Evolutionary conservation across 2,329 filamentous ascomycete species (phyloP).

Genomic region (Sclerotinia minor): DNA sequence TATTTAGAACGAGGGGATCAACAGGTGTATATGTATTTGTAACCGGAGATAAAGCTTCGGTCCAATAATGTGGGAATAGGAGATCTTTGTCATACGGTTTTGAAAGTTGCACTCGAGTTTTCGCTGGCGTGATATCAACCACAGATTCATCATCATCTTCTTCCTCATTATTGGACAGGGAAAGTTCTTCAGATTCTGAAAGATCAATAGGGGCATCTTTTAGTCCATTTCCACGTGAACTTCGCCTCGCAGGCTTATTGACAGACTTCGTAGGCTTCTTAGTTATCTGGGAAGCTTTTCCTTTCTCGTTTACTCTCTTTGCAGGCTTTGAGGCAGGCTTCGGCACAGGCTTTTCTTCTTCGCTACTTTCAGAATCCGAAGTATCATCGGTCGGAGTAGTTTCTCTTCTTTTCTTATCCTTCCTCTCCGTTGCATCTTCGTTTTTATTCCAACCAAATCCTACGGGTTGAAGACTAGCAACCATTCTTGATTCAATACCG

Average conservation of each 20-base stretch:
- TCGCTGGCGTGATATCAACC: slow-evolving; percentile 50
- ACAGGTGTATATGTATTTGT: slow-evolving; percentile 78
- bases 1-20: slow-evolving; percentile 66
- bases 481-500: slow-evolving; percentile 78
- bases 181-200: slow-evolving; percentile 52
- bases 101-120: slow-evolving; percentile 28
- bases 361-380: slow-evolving; percentile 26
- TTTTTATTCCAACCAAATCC: slow-evolving; percentile 89
- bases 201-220: slow-evolving; percentile 46
- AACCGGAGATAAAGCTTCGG: slow-evolving; percentile 80
- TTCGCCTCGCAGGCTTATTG: slow-evolving; percentile 31
- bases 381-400: slow-evolving; percentile 45
- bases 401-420: slow-evolving; percentile 36
- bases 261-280: slow-evolving; percentile 28
- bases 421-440: slow-evolving; percentile 67
- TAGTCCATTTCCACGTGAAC: slow-evolving; percentile 35
- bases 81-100: slow-evolving; percentile 72
- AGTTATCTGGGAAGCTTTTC: slow-evolving; percentile 28
- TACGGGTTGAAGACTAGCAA: slow-evolving; percentile 79
- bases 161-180: slow-evolving; percentile 51
- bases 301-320: slow-evolving; percentile 30
- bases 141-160: slow-evolving; percentile 53
- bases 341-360: slow-evolving; percentile 25
- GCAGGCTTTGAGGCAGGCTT: slow-evolving; percentile 31
- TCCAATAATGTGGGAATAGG: slow-evolving; percentile 88